Base-by-base conservation (phyloP, 106 monocot species). In the Hemerocallis citrina region DNA sequence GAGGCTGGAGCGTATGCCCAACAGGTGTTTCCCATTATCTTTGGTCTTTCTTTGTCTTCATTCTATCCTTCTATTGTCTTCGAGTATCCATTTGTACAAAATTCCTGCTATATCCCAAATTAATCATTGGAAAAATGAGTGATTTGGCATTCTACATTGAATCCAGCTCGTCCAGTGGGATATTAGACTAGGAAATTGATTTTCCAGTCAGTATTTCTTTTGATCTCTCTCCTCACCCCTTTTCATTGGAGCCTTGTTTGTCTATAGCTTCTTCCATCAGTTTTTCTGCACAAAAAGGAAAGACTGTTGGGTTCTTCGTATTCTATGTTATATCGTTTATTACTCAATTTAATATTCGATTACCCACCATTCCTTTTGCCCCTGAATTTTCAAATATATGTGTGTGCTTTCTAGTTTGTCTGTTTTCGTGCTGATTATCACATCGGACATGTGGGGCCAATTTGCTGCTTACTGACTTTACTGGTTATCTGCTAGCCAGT, bases 1-100 rank as follows among this genome's bases (percentile, higher is more conserved):
- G 98, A 98, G 71, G 98, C 98, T 30, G 98, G 92, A 62, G 49
- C 98, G 68, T 98, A 92, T 82, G 54, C 98, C 59, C 98, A 98
- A 56, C 98, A 98, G 86, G 98, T 92, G 38, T 34, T 60, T 62
- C 11, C 17, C 20, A 8, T 41, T 12, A 8, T 41, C 40, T 41
- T 41, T 58, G 19, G 37, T 37, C 35, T 19, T 58, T 36, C n/a
- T n/a, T 58, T 36, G 9, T 5, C 7, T 59, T 54, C 5, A 31
- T 32, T 25, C 28, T 32, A 32, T 1, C 31, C 15, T 32, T 54
- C 13, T 52, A 2, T 31, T 49, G 24, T 3, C 31, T 16, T 52
- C 2, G 28, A n/a, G 1, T 30, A 22, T 1, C n/a, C 6, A 4
- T 15, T 54, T 3, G n/a, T n/a, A n/a, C n/a, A n/a, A n/a, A n/a